Evolutionary conservation across 768 basidiomycete genomes (phyloP).

Genomic region (Lentinula lateritia): DNA sequence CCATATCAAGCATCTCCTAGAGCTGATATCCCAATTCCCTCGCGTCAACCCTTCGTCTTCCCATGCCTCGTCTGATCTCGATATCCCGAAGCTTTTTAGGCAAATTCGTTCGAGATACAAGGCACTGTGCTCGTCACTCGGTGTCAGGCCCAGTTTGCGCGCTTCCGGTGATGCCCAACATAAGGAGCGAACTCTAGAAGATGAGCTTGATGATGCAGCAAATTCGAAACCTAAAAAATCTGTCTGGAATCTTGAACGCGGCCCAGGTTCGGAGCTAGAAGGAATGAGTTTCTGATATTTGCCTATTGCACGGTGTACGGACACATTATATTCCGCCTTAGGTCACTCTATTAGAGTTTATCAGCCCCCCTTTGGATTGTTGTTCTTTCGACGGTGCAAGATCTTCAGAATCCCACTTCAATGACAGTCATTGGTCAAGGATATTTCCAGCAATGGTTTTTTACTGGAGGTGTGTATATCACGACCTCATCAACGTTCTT

Average conservation of each 20-base stretch:
- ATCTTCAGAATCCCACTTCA: not conserved
- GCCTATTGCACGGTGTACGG: not conserved
- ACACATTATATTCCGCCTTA: not conserved
- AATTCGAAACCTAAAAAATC: not conserved
- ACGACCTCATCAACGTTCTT: too few relatives aligned
- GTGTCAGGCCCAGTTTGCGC: conserved; percentile 45
- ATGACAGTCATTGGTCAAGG: too few relatives aligned
- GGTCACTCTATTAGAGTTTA: not conserved
- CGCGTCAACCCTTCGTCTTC: conserved; percentile 60
- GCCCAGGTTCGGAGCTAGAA: not conserved
- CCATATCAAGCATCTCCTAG: conserved; percentile 66
- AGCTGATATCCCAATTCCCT: conserved; percentile 73
- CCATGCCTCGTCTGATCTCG: conserved; percentile 39
- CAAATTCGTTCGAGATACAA: conserved; percentile 88
- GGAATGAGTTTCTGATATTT: not conserved
- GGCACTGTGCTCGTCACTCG: conserved; percentile 77
- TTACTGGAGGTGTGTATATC: too few relatives aligned
- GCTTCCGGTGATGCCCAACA: conserved; percentile 16
- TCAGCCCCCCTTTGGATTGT: not conserved
- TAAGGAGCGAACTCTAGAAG: not conserved
- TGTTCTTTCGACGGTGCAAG: not conserved
- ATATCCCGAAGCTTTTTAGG: conserved; percentile 72
- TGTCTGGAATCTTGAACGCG: not conserved
- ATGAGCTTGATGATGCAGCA: not conserved
- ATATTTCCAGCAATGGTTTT: too few relatives aligned